Percentiles rank a stretch among this genome's conserved stretches.
These are phyloP conservation scores for Silybum marianum DNA, from an alignment of 129 eudicot species.

Conservation along the genomic window DNA sequence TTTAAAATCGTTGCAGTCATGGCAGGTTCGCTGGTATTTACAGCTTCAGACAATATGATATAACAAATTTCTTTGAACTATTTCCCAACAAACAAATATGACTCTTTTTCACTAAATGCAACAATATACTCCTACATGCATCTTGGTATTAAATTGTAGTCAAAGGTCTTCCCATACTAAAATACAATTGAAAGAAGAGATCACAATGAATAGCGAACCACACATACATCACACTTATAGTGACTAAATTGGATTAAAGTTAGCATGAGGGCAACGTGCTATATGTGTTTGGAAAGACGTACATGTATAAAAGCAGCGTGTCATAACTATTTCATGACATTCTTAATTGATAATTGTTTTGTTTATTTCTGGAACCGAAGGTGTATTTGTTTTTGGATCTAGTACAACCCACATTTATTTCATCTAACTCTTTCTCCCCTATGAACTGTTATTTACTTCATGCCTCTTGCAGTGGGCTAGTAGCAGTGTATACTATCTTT, in stretches of 20 bases:
- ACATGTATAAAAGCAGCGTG: neutral
- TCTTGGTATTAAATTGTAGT: neutral
- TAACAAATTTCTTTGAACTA: slow-evolving; percentile 7
- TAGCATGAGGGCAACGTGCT: neutral
- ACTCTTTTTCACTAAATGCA: neutral
- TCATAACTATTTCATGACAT: neutral
- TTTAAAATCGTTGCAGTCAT: slow-evolving; percentile 82
- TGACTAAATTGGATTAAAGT: neutral
- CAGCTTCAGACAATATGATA: slow-evolving; percentile 9
- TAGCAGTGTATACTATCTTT: slow-evolving; percentile 91
- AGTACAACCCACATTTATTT: slow-evolving; percentile 8
- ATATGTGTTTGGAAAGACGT: neutral
- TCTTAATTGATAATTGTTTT: neutral
- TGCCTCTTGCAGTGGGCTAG: slow-evolving; percentile 87
- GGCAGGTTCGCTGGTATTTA: slow-evolving; percentile 65
- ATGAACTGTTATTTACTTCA: slow-evolving; percentile 17
- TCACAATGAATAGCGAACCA: slow-evolving; percentile 3
- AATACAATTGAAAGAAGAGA: slow-evolving; percentile 8
- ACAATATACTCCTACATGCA: neutral
- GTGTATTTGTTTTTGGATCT: neutral
- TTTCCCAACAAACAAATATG: slow-evolving; percentile 9
- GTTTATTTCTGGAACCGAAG: neutral
- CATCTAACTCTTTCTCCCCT: neutral
- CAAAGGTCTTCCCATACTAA: neutral
- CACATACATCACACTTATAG: neutral